Evolutionary conservation across 139 green algal species (phyloP).

Genomic region (Chlorella ohadii): DNA sequence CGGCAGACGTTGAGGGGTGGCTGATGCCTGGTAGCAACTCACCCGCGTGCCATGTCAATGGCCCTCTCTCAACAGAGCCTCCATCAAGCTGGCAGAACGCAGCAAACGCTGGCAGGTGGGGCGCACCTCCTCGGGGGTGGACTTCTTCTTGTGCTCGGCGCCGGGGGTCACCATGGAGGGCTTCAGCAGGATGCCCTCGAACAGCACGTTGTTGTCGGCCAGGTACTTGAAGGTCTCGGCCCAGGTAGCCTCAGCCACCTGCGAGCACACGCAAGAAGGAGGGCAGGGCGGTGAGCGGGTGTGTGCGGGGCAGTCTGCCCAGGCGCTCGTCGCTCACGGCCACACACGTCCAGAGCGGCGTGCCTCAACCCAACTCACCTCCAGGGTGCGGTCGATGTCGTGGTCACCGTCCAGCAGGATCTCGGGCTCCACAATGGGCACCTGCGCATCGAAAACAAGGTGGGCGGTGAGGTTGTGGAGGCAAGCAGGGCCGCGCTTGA

Average conservation of each 20-base stretch:
- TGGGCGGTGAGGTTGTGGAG: too few species aligned
- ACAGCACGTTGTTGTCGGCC: slow-evolving; percentile 96
- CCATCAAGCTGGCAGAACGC: too few species aligned
- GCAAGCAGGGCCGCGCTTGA: too few species aligned
- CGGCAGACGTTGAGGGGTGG: too few species aligned
- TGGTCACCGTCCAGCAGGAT: slow-evolving; percentile 97
- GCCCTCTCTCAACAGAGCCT: too few species aligned
- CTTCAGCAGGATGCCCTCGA: slow-evolving; percentile 99
- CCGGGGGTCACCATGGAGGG: slow-evolving; percentile 99
- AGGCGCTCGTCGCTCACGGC: too few species aligned
- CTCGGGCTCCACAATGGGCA: slow-evolving; percentile 99
- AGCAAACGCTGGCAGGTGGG: too few species aligned
- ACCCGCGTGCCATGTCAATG: too few species aligned
- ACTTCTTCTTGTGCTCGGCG: slow-evolving; percentile 84
- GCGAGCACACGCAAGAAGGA: too few species aligned
- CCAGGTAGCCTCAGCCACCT: slow-evolving; percentile 91
- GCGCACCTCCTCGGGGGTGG: slow-evolving; percentile 88
- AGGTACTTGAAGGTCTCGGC: slow-evolving; percentile 99
- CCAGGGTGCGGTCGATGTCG: slow-evolving; percentile 88
- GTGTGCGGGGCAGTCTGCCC: background rate
- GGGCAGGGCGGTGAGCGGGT: background rate
- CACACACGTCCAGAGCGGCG: too few species aligned
- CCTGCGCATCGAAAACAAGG: slow-evolving; percentile 24
- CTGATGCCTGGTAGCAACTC: too few species aligned
- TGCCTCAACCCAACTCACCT: slow-evolving; percentile 73